A percentile compares a stretch with the other conserved stretches of the same genome.
These are phyloP conservation scores for Suillus weaverae DNA, from an alignment of 768 basidiomycete species.

Conservation along the genomic window DNA sequence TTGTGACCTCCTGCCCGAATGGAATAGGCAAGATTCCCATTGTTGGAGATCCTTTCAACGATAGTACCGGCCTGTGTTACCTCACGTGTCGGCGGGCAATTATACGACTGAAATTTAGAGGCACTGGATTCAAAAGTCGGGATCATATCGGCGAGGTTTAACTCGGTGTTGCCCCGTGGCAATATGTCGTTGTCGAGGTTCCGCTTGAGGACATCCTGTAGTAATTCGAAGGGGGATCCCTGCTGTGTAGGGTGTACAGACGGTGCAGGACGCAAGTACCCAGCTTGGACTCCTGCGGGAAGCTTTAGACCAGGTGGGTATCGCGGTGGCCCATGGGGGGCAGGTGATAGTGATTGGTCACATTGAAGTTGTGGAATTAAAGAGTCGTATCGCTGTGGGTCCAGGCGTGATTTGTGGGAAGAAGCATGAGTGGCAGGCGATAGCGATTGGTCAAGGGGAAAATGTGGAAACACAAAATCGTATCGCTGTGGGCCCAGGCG, in stretches of 20 bases:
- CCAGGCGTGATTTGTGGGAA: not conserved
- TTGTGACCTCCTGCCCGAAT: constrained; percentile 6
- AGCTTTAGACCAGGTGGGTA: not conserved
- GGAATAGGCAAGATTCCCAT: not conserved
- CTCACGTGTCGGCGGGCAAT: not conserved
- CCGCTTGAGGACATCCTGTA: not conserved
- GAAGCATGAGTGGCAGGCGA: not conserved
- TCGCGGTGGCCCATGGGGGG: not conserved
- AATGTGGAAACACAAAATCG: not conserved
- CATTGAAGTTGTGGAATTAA: not conserved
- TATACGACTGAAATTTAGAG: not conserved
- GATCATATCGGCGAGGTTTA: not conserved
- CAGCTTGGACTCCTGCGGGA: not conserved
- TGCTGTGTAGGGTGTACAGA: not conserved
- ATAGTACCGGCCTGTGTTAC: not conserved
- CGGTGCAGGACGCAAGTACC: too few species aligned
- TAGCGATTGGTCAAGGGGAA: not conserved
- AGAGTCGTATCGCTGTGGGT: not conserved
- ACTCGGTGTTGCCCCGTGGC: not conserved
- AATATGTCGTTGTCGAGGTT: not conserved
- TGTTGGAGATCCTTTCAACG: not conserved
- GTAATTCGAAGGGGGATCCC: not conserved
- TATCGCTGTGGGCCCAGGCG: not conserved
- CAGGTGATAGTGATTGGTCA: not conserved
- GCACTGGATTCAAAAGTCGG: not conserved